These are phyloP conservation scores for Elsinoe ampelina DNA, from an alignment of 2,329 filamentous ascomycete species.

Conservation along the genomic window DNA sequence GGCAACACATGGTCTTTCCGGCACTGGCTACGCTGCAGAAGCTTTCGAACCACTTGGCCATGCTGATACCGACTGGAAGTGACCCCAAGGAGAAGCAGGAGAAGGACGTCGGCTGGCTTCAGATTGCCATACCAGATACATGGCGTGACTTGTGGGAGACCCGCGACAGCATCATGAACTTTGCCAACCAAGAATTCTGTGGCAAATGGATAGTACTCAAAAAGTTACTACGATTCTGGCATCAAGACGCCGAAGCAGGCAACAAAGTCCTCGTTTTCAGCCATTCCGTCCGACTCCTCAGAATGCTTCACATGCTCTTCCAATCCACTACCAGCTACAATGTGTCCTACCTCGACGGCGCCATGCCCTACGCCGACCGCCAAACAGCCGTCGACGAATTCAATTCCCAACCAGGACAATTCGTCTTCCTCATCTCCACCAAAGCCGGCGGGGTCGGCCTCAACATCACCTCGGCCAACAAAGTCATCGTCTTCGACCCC, in stretches of 20 bases:
- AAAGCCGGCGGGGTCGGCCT: conserved; percentile 86
- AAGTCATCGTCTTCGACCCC: conserved; percentile 92
- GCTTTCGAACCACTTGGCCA: conserved; percentile 82
- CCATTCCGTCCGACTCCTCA: conserved; percentile 76
- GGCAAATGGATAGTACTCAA: conserved; percentile 93
- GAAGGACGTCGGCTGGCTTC: conserved; percentile 65
- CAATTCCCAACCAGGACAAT: conserved; percentile 77
- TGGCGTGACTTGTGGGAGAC: conserved; percentile 68
- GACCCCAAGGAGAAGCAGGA: conserved; percentile 64
- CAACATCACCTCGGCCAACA: conserved; percentile 96
- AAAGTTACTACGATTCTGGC: conserved; percentile 82
- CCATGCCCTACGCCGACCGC: conserved; percentile 73
- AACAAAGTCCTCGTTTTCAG: conserved; percentile 96
- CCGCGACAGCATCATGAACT: conserved; percentile 68
- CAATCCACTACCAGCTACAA: conserved; percentile 75
- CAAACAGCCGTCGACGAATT: conserved; percentile 78
- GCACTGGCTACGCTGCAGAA: conserved; percentile 75
- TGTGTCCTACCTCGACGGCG: conserved; percentile 82
- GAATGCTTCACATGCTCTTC: conserved; percentile 77
- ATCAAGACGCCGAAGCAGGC: conserved; percentile 46
- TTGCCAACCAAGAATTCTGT: conserved; percentile 82
- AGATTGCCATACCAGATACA: conserved; percentile 61
- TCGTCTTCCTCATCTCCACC: conserved; percentile 93
- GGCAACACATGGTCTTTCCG: conserved; percentile 76
- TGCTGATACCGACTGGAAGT: conserved; percentile 61